Conservation (phyloP, 2,329 filamentous ascomycete genomes). For the Emericellopsis atlantica region DNA sequence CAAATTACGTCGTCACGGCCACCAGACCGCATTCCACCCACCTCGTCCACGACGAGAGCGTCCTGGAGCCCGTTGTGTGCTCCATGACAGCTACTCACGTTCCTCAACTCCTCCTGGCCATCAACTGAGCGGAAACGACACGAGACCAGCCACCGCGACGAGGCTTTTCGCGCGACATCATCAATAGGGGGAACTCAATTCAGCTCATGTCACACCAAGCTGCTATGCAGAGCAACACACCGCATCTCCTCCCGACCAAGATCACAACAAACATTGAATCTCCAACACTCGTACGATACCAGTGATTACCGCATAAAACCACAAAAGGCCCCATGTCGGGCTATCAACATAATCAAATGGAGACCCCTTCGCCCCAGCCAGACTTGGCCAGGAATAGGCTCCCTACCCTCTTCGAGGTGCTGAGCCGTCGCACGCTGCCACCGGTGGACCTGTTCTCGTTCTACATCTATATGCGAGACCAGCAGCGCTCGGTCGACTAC, state of each 20-base stretch:
- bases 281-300: no score
- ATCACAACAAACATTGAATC: no score
- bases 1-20: neutral
- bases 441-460: conserved; percentile 97
- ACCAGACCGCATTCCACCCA: conserved; percentile 1
- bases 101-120: neutral
- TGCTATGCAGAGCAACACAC: neutral
- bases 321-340: conserved; percentile 9
- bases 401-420: conserved; percentile 88
- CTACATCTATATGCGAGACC: conserved; percentile 99
- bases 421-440: conserved; percentile 85
- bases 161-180: neutral
- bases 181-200: neutral
- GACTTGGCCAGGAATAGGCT: conserved; percentile 66
- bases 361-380: conserved; percentile 40
- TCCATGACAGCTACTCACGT: neutral
- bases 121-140: neutral
- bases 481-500: conserved; percentile 95
- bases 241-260: neutral
- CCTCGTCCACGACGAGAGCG: neutral
- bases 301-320: no score
- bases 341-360: conserved; percentile 7
- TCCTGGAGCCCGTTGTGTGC: neutral
- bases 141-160: neutral
- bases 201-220: neutral